phyloP scores from a whole-genome alignment of 768 basidiomycete species.

The Erythrobasidium yunnanense region DNA sequence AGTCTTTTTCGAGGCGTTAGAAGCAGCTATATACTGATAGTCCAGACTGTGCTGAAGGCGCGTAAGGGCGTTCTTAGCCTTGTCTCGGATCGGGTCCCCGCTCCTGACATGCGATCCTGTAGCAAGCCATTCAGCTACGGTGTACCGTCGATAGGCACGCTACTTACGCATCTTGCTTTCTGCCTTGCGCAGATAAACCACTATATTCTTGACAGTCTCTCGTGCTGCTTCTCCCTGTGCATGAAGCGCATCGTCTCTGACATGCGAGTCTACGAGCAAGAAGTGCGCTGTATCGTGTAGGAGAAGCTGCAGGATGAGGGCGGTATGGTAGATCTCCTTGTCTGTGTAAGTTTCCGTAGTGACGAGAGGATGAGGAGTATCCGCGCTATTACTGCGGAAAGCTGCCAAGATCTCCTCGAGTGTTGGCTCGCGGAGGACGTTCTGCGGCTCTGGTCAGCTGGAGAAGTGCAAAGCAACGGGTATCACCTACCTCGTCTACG shows the following conservation, averaged over 20 bases:
- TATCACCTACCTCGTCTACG: too few relatives aligned
- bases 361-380: not conserved
- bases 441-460: too few relatives aligned
- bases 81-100: constrained; percentile 9
- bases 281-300: not conserved
- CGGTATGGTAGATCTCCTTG: not conserved
- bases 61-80: constrained; percentile 21
- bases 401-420: too few relatives aligned
- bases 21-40: constrained; percentile 8
- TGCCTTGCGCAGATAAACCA: not conserved
- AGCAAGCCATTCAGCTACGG: not conserved
- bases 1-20: not conserved
- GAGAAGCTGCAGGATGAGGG: not conserved
- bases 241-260: not conserved
- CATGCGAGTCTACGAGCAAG: not conserved
- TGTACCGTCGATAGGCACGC: not conserved
- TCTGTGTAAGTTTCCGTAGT: not conserved
- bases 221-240: not conserved
- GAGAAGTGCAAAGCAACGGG: too few relatives aligned
- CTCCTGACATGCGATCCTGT: constrained; percentile 4
- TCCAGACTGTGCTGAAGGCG: constrained; percentile 5
- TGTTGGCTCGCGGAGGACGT: too few relatives aligned
- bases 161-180: constrained; percentile 24
- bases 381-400: too few relatives aligned
- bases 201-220: not conserved